A percentile compares a stretch with the other conserved stretches of the same genome.
These are phyloP conservation scores for Eucalyptus curtisii DNA, from an alignment of 345 rosid genomes.

Conservation along the genomic window DNA sequence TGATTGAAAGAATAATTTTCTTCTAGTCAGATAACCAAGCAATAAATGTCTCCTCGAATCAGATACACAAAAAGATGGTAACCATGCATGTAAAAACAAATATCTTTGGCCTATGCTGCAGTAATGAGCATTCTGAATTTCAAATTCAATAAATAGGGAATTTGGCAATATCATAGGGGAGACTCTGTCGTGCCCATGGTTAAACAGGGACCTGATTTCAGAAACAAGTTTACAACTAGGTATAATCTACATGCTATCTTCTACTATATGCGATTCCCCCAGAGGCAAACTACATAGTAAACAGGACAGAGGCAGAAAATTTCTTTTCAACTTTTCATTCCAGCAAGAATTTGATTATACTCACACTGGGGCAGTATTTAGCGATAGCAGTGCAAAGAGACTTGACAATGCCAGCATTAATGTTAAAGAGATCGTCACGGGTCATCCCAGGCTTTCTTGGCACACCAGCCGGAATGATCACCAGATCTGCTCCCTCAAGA, in stretches of 20 bases:
- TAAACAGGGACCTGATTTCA: neutral
- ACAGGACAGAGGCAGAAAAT: neutral
- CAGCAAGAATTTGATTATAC: neutral
- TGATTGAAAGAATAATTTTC: neutral
- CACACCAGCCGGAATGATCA: conserved; percentile 80
- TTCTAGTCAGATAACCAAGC: neutral
- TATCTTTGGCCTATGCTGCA: neutral
- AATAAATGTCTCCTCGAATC: neutral
- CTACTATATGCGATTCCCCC: neutral
- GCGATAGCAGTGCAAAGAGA: conserved; percentile 60
- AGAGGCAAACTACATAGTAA: neutral
- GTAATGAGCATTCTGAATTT: neutral
- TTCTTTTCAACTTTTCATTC: neutral
- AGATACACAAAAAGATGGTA: neutral
- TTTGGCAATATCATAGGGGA: neutral
- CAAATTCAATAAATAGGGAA: neutral
- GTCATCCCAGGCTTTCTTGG: conserved; percentile 96
- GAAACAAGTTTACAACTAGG: neutral
- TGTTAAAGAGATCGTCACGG: conserved; percentile 87
- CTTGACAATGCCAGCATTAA: conserved; percentile 84
- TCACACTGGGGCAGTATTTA: conserved; percentile 72
- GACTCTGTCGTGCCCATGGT: neutral
- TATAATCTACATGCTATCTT: neutral
- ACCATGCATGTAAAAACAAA: neutral
- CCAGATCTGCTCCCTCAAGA: conserved; percentile 63